Percentiles rank a stretch among this genome's conserved stretches.
Evolutionary conservation across 371 early-diverging fungal genomes (phyloP).

Genomic region (Syncephalastrum sp.): DNA sequence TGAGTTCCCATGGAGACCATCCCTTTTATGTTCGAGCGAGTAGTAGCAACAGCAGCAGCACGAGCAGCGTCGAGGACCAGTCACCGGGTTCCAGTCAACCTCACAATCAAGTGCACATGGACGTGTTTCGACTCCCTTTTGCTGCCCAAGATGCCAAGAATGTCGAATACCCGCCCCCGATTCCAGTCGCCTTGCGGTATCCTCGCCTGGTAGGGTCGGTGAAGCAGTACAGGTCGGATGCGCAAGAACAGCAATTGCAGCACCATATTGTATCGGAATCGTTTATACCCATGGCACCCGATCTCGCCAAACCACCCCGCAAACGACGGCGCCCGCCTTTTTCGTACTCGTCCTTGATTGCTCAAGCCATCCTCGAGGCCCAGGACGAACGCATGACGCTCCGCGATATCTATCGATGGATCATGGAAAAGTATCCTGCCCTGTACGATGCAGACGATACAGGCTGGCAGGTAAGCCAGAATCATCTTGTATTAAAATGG

Average conservation of each 20-base stretch:
- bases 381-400: constrained; percentile 62
- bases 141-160: neutral
- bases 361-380: constrained; percentile 67
- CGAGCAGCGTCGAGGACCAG: neutral
- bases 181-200: constrained; percentile 44
- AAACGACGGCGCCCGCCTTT: constrained; percentile 72
- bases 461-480: constrained; percentile 63
- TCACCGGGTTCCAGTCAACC: too few species aligned
- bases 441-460: constrained; percentile 65
- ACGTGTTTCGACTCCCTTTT: constrained; percentile 10
- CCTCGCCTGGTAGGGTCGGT: constrained; percentile 38
- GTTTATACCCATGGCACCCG: constrained; percentile 47
- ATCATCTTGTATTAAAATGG: too few species aligned
- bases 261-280: constrained; percentile 50
- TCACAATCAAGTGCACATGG: constrained; percentile 1
- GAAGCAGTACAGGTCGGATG: constrained; percentile 37
- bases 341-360: constrained; percentile 75
- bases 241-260: constrained; percentile 42
- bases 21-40: neutral
- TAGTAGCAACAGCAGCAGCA: constrained; percentile 1
- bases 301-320: constrained; percentile 38
- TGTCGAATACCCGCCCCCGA: constrained; percentile 37
- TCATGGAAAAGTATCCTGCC: constrained; percentile 66
- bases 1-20: too few species aligned
- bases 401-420: constrained; percentile 75